Percentiles rank a stretch among this genome's conserved stretches.
These are phyloP conservation scores for Ambrosia artemisiifolia DNA, from an alignment of 129 eudicot genomes.

Conservation along the genomic window DNA sequence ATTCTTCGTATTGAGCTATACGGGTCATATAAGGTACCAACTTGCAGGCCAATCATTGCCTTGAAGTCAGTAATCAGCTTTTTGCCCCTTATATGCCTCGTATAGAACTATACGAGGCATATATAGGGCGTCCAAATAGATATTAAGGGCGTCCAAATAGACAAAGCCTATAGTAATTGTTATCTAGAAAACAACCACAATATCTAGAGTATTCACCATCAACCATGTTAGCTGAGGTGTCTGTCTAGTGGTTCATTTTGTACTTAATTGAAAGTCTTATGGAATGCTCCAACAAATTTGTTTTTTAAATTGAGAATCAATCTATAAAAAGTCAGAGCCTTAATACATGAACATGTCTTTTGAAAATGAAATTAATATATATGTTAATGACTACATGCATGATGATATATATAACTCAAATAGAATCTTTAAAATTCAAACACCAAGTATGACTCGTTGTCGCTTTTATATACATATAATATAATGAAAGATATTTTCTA, in stretches of 20 bases:
- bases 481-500: neutral
- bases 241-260: neutral
- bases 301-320: neutral
- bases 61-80: no score
- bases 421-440: neutral
- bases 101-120: no score
- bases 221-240: conserved; percentile 30
- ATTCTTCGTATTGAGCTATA: no score
- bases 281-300: conserved; percentile 6
- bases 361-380: conserved; percentile 1
- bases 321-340: conserved; percentile 5
- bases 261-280: neutral
- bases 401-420: conserved; percentile 1
- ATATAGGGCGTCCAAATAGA: no score
- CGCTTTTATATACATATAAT: neutral
- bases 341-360: neutral
- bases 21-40: no score
- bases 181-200: conserved; percentile 5
- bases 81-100: no score
- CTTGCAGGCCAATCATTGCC: no score
- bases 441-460: neutral
- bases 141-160: no score
- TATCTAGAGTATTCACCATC: conserved; percentile 20
- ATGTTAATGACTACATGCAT: conserved; percentile 6
- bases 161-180: no score